Percentiles rank a stretch among this genome's conserved stretches.
phyloP scores from a whole-genome alignment of 2,329 filamentous ascomycete species.

The Fusarium domesticum region DNA sequence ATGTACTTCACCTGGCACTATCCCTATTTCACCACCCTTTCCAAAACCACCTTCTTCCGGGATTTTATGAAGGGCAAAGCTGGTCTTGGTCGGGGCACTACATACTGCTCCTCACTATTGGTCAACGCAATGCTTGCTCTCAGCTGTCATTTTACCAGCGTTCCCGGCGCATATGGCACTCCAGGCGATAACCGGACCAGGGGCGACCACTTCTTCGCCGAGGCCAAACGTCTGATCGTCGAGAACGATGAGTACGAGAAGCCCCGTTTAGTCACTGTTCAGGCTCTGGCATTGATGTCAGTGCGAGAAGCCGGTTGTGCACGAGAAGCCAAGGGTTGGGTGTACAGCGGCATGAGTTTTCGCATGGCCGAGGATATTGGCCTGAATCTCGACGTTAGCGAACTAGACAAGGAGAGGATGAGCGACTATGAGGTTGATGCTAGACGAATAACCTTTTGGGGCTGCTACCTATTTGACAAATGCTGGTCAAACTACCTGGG shows the following conservation, averaged over 20 bases:
- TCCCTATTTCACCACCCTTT: slow-evolving; percentile 88
- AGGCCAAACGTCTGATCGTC: slow-evolving; percentile 84
- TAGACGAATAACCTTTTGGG: slow-evolving; percentile 91
- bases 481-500: slow-evolving; percentile 98
- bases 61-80: slow-evolving; percentile 76
- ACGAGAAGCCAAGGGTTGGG: slow-evolving; percentile 93
- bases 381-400: slow-evolving; percentile 76
- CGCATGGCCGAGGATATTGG: slow-evolving; percentile 95
- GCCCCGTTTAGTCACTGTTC: slow-evolving; percentile 82
- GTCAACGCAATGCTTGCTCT: slow-evolving; percentile 93
- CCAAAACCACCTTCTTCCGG: slow-evolving; percentile 79
- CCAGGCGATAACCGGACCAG: slow-evolving; percentile 78
- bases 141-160: slow-evolving; percentile 87
- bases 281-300: slow-evolving; percentile 92
- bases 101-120: slow-evolving; percentile 83
- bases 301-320: slow-evolving; percentile 94
- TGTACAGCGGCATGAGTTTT: slow-evolving; percentile 97
- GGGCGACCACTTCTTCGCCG: slow-evolving; percentile 92
- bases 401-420: slow-evolving; percentile 59
- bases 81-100: slow-evolving; percentile 52
- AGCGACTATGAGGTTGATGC: slow-evolving; percentile 86
- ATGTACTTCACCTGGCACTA: slow-evolving; percentile 99
- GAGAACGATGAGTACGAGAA: slow-evolving; percentile 93
- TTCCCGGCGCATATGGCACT: slow-evolving; percentile 66
- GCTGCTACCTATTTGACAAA: slow-evolving; percentile 97